Percentiles rank a stretch among this genome's conserved stretches.
Evolutionary conservation across 2,329 filamentous ascomycete genomes (phyloP).

Genomic region (Aureobasidium sp.): DNA sequence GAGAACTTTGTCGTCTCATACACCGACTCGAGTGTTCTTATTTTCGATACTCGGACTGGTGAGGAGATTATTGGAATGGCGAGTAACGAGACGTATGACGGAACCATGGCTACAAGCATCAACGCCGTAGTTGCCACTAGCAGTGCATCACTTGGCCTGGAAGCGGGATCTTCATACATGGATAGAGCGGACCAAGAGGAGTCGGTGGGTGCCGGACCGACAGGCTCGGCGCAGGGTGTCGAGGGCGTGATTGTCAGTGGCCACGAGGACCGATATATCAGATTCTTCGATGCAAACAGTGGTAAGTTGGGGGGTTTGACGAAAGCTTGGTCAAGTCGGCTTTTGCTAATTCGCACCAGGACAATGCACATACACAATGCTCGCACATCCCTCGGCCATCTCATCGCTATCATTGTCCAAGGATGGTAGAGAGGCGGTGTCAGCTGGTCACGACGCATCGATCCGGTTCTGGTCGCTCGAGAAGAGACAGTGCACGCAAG

Average conservation of each 20-base stretch:
- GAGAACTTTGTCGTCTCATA: constrained; percentile 92
- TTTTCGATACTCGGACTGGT: constrained; percentile 87
- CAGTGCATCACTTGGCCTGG: constrained; percentile 60
- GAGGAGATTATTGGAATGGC: constrained; percentile 92
- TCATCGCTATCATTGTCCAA: constrained; percentile 86
- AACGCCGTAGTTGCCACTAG: constrained; percentile 81
- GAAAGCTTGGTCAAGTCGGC: not conserved
- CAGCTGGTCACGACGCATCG: constrained; percentile 89
- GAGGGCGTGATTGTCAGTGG: constrained; percentile 94
- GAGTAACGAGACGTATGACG: constrained; percentile 88
- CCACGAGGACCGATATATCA: constrained; percentile 91
- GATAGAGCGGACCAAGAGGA: constrained; percentile 66
- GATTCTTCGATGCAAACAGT: constrained; percentile 97
- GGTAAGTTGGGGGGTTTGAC: constrained; percentile 55
- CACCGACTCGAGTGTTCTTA: constrained; percentile 78
- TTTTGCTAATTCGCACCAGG: constrained; percentile 46
- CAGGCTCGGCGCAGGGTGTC: constrained; percentile 65
- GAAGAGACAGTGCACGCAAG: constrained; percentile 90
- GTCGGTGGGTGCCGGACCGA: constrained; percentile 67
- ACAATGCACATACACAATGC: constrained; percentile 99
- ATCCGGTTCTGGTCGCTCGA: constrained; percentile 96
- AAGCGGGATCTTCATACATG: constrained; percentile 59
- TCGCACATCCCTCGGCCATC: constrained; percentile 89
- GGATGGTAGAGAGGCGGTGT: constrained; percentile 89
- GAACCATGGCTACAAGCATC: constrained; percentile 72